Base-by-base conservation (phyloP, 1,284 basidiomycete genomes). In the Tylopilus microsporus region DNA sequence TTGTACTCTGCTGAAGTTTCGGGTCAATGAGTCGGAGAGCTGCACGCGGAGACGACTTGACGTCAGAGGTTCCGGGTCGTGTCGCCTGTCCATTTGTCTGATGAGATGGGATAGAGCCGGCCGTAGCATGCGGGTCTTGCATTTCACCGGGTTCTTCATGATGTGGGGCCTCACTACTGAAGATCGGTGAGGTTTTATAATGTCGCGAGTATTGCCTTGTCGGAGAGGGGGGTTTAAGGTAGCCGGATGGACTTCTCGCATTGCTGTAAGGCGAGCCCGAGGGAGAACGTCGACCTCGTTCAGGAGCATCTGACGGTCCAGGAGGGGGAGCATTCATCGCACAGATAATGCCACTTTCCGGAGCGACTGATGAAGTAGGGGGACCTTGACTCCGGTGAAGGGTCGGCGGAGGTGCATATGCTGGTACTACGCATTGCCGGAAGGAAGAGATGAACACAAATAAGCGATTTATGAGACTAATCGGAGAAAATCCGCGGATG, bases 191-290 rank as follows among this genome's bases (percentile, higher is more conserved):
- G 15, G 3, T 56, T 42, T 2, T 10, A 39, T 36, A 1, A 10
- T 60, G 52, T 56, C 48, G 59, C 2, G 66, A 65, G 47, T 53
- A 41, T 19, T 46, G 61, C 42, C 66, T 67, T 52, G 56, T 47
- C 18, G 56, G 58, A 42, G 34, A 7, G 15, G 60, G 64, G 18
- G 66, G 64, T 4, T 36, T 5, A 30, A 72, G 68, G 34, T 70
- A 66, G 36, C 67, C 69, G 47, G 68, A 68, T 19, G 57, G 58
- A 13, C 70, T 66, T 52, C 67, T 67, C 46, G 53, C 43, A 52
- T n/a, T 60, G 15, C 37, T 60, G 7, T 67, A 70, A 19, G 62
- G 64, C 21, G 45, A 53, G 36, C 71, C 69, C 11, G 50, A 49
- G 1, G 59, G 56, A 42, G 70, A 66, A 49, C 47, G 46, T 6